These are phyloP conservation scores for Boletellus ananas DNA, from an alignment of 768 basidiomycete genomes.

Conservation along the genomic window DNA sequence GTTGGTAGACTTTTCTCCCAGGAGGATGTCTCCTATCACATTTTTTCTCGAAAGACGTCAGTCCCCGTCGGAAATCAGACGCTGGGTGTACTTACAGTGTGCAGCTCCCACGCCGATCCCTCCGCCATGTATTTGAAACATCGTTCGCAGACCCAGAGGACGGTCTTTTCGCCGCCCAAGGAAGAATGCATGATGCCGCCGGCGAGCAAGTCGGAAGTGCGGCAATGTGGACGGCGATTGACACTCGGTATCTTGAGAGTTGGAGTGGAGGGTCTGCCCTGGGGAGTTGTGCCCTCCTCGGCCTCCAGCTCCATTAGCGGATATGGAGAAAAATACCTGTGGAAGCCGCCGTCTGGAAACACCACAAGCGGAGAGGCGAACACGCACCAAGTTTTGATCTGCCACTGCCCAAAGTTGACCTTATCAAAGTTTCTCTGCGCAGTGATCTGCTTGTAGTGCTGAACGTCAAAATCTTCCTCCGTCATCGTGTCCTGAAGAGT, in stretches of 20 bases:
- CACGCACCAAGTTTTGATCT: conserved; percentile 84
- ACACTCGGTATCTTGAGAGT: conserved; percentile 48
- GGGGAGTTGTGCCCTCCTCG: conserved; percentile 40
- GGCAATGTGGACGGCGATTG: conserved; percentile 58
- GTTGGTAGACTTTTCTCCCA: conserved; percentile 85
- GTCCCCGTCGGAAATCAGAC: conserved; percentile 6
- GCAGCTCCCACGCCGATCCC: conserved; percentile 64
- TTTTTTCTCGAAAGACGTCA: conserved; percentile 46
- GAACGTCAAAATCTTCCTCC: conserved; percentile 68
- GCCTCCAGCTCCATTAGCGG: conserved; percentile 68
- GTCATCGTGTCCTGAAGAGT: conserved; percentile 41
- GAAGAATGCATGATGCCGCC: conserved; percentile 54
- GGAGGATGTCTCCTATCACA: conserved; percentile 75
- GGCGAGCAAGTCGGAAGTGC: conserved; percentile 70
- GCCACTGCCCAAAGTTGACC: conserved; percentile 81
- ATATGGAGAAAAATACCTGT: conserved; percentile 93
- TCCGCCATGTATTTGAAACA: conserved; percentile 98
- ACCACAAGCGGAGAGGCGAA: background rate
- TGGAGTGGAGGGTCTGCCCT: conserved; percentile 23
- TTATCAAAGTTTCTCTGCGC: conserved; percentile 81
- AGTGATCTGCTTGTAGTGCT: conserved; percentile 63
- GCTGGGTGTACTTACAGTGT: conserved; percentile 44
- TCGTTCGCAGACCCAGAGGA: conserved; percentile 81
- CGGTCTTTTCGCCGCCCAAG: conserved; percentile 43
- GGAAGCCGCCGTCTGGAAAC: background rate